Evolutionary conservation across 192 early-diverging fungal genomes (phyloP), one percentile per base, ranked within the genome.

Genomic region (Podila minutissima): DNA sequence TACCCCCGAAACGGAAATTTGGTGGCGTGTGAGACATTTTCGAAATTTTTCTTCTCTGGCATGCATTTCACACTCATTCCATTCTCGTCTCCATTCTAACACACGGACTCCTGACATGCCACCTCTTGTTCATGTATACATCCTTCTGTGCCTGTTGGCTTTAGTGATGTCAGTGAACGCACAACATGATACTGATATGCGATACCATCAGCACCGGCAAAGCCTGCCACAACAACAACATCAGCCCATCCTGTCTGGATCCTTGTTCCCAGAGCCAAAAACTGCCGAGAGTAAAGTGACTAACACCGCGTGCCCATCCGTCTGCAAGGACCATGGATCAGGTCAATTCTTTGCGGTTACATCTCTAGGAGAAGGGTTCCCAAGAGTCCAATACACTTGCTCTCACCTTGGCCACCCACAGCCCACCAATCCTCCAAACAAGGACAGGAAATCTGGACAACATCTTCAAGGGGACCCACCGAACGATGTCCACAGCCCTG

Each of bases 381-480:
- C 76, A 28, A 48, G 71, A 5, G 57, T 81, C 8, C 77, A 81
- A 49, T 81, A 59, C 58, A 81, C 77, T n/a, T 81, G 77, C 49
- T 63, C 76, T 3, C 58, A 41, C 32, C 6, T 62, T 3, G 22
- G 53, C 3, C 66, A 55, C 26, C 35, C 55, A 20, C 59, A 79
- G 7, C 61, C 60, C 17, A 35, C 28, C n/a, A 33, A 67, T 33
- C 17, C 3, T 37, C 66, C 48, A 67, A n/a, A 33, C 15, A 31
- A 24, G 20, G 55, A 12, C 33, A 32, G 5, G n/a, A 58, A 26
- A 12, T 1, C 7, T 8, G 51, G 15, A 5, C 32, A 31, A 67
- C 31, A 11, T 31, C 6, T 29, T 55, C 13, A 8, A 37, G 35
- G 62, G 19, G 24, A 55, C 15, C 48, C 1, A 66, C 50, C 28